phyloP scores from a whole-genome alignment of 352 stramenopile species.

The Globisporangium rhizosaccharum region DNA sequence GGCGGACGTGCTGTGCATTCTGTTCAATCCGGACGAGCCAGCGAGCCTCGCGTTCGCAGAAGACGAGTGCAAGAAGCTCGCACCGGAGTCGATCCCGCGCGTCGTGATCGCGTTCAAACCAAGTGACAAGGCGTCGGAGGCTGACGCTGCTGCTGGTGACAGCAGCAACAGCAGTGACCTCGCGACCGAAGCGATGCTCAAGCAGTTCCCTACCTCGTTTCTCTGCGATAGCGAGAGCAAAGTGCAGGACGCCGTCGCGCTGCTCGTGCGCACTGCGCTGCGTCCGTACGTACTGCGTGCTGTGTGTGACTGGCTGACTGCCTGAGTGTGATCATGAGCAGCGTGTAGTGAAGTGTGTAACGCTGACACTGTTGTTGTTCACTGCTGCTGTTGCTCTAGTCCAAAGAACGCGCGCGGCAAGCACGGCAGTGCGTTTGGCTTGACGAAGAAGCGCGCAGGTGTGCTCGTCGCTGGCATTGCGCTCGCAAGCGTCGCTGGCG shows the following conservation, averaged over 20 bases:
- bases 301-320: not conserved
- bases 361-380: not conserved
- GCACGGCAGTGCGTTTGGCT: constrained; percentile 21
- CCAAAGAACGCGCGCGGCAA: constrained; percentile 49
- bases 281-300: constrained; percentile 34
- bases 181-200: constrained; percentile 45
- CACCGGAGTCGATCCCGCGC: constrained; percentile 40
- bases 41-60: constrained; percentile 40
- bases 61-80: constrained; percentile 46
- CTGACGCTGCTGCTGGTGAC: constrained; percentile 2
- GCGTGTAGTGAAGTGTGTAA: not conserved
- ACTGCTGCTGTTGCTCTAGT: constrained; percentile 8
- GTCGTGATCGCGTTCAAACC: constrained; percentile 55
- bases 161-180: constrained; percentile 19
- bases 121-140: not conserved
- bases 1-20: constrained; percentile 64
- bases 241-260: constrained; percentile 26
- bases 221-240: constrained; percentile 35
- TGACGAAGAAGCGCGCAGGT: constrained; percentile 12
- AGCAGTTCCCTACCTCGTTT: constrained; percentile 37
- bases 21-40: constrained; percentile 54
- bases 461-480: constrained; percentile 11
- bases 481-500: not conserved
- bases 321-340: not conserved
- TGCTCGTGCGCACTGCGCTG: constrained; percentile 44